Evolutionary conservation across 768 basidiomycete genomes (phyloP), one percentile per base, ranked within the genome.

Genomic region (Piloderma croceum): DNA sequence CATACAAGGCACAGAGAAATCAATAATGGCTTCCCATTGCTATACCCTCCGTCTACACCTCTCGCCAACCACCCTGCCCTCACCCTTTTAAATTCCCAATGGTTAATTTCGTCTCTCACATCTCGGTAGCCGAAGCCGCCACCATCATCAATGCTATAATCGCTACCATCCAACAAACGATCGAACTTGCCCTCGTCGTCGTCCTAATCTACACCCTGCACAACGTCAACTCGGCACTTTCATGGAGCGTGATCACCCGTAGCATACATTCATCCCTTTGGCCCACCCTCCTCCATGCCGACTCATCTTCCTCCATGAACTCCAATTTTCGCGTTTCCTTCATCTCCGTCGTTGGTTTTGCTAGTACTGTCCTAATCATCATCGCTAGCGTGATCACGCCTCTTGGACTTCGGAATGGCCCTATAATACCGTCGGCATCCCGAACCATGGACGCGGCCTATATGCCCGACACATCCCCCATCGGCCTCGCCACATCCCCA

Each of bases 91-190:
- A n/a, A n/a, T n/a, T n/a, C n/a, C n/a, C n/a, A n/a, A n/a, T n/a
- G n/a, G n/a, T n/a, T n/a, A n/a, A n/a, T n/a, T n/a, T n/a, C 36
- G 43, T 56, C 7, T 22, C 48, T 11, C 37, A 38, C n/a, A 37
- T 56, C 25, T 41, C 50, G 3, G 48, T 56, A n/a, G 54, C 46
- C 21, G 44, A 56, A 36, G 50, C 48, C 2, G 54, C 52, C 5
- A 56, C 54, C 9, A 33, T 53, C 6, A 49, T 56, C 18, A 56
- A 53, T 38, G 44, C 51, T 13, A 9, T 48, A 22, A 50, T 53
- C 25, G 45, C 48, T 5, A 48, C 50, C 40, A 25, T 56, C 25
- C 46, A 51, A 34, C 50, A 54, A 24, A 46, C 50, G 24, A 41
- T 52, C 24, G 46, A 23, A 6, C 50, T 56, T 27, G 47, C 50